A percentile compares a stretch with the other conserved stretches of the same genome.
Conservation (phyloP, 148 eudicot genomes). For the Arctostaphylos glauca region DNA sequence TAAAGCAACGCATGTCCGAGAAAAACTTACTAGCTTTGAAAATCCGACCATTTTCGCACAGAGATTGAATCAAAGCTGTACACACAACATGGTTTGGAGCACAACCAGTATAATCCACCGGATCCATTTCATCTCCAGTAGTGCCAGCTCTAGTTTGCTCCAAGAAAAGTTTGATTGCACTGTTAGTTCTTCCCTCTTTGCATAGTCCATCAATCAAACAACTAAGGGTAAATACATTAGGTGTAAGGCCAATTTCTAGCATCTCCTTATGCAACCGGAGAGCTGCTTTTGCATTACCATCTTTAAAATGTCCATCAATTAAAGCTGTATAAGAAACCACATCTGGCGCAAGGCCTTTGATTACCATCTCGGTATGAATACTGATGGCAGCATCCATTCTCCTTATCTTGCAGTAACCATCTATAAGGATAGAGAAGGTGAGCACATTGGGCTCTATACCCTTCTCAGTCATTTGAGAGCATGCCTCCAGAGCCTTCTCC, state of each 20-base stretch:
- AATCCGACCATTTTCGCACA: slow-evolving; percentile 57
- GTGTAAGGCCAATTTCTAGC: slow-evolving; percentile 51
- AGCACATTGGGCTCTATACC: slow-evolving; percentile 55
- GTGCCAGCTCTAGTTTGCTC: slow-evolving; percentile 24
- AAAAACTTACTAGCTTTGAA: slow-evolving; percentile 64
- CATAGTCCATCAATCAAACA: slow-evolving; percentile 80
- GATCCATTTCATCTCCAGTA: slow-evolving; percentile 22
- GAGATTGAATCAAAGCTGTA: slow-evolving; percentile 66
- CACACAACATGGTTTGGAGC: slow-evolving; percentile 50
- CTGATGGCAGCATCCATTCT: slow-evolving; percentile 69
- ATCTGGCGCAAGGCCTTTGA: slow-evolving; percentile 67
- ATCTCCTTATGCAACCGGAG: slow-evolving; percentile 65
- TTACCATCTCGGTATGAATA: slow-evolving; percentile 59
- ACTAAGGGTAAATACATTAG: slow-evolving; percentile 61
- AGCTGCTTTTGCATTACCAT: slow-evolving; percentile 48
- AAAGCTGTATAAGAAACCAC: slow-evolving; percentile 68
- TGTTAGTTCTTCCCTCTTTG: slow-evolving; percentile 52
- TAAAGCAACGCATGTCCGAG: slow-evolving; percentile 51
- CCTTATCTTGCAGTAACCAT: slow-evolving; percentile 57
- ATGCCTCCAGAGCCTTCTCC: slow-evolving; percentile 62
- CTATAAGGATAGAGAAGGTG: slow-evolving; percentile 65
- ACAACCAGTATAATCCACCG: slow-evolving; percentile 14
- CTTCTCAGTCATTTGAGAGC: slow-evolving; percentile 61
- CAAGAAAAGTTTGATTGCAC: slow-evolving; percentile 55
- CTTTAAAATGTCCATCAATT: slow-evolving; percentile 75